Evolutionary conservation across 208 protist species (phyloP).

Genomic region (Strigomonas culicis): DNA sequence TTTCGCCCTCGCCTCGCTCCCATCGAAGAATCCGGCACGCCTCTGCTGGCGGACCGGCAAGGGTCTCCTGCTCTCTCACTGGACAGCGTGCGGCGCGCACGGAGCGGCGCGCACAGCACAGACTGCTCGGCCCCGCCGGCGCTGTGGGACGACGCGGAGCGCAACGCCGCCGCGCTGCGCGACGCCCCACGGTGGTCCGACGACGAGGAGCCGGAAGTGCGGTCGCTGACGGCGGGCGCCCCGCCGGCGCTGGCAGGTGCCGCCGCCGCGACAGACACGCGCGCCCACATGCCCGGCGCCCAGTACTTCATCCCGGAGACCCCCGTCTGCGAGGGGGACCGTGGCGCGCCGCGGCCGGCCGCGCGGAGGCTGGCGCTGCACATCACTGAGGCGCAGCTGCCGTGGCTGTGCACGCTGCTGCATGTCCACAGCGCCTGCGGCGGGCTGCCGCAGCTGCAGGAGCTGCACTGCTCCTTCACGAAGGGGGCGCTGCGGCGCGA

Average conservation of each 20-base stretch:
- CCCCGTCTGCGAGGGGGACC: too few species aligned
- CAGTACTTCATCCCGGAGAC: too few species aligned
- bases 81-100: too few species aligned
- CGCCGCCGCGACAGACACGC: too few species aligned
- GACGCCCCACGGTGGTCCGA: neutral
- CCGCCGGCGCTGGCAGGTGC: neutral
- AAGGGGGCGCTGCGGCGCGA: slow-evolving; percentile 20
- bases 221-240: neutral
- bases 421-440: slow-evolving; percentile 22
- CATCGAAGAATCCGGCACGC: neutral
- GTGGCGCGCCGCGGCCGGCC: too few species aligned
- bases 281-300: too few species aligned
- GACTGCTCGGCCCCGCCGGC: too few species aligned
- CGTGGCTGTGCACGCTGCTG: slow-evolving; percentile 43
- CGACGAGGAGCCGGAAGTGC: neutral
- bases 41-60: too few species aligned
- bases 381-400: slow-evolving; percentile 48
- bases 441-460: slow-evolving; percentile 29
- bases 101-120: neutral
- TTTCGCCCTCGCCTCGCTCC: neutral
- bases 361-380: slow-evolving; percentile 27
- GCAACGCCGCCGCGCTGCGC: neutral
- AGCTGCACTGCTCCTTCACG: slow-evolving; percentile 34
- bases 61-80: too few species aligned
- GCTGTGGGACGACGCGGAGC: neutral